A percentile compares a stretch with the other conserved stretches of the same genome.
phyloP scores from a whole-genome alignment of 345 rosid species.

The Eucalyptus decipiens region DNA sequence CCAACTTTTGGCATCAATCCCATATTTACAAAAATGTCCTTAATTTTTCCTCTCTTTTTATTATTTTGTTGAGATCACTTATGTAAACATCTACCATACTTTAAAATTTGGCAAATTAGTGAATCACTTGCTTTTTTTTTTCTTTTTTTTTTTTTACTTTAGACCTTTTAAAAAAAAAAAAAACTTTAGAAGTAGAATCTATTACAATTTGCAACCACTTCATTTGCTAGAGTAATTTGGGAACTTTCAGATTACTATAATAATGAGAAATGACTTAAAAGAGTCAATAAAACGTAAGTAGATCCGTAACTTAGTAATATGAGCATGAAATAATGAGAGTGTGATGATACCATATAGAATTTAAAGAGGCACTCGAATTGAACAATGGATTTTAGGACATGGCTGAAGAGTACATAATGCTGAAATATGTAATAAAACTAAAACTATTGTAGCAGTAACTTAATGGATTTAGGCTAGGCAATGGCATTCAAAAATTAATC shows the following conservation, averaged over 20 bases:
- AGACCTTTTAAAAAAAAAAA: too few relatives aligned
- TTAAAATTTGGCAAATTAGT: neutral
- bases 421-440: neutral
- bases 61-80: neutral
- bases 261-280: neutral
- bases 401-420: neutral
- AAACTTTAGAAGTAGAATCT: neutral
- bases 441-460: neutral
- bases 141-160: neutral
- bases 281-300: neutral
- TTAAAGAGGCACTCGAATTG: neutral
- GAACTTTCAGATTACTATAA: neutral
- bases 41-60: neutral
- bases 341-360: neutral
- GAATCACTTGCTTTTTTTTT: neutral
- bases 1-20: neutral
- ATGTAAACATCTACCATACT: neutral
- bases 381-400: neutral
- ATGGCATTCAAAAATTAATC: neutral
- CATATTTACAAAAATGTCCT: neutral
- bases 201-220: neutral
- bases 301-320: neutral
- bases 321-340: neutral
- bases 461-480: neutral
- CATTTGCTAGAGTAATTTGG: neutral